A percentile compares a stretch with the other conserved stretches of the same genome.
phyloP scores from a whole-genome alignment of 179 eudicot genomes.

The Heliamphora pulchella region DNA sequence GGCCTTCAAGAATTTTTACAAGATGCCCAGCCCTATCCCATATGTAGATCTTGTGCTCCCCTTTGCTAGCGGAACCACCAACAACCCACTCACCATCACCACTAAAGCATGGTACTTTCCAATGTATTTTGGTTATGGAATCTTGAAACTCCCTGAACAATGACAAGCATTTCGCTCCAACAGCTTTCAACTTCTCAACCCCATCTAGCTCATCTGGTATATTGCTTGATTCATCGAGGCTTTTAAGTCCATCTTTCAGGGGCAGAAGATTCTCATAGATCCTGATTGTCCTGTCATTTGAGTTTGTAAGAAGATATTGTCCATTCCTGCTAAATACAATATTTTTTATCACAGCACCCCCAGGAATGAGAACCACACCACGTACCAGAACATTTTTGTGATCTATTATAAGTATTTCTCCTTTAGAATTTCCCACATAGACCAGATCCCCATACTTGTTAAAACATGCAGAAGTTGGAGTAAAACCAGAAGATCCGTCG shows the following conservation, averaged over 20 bases:
- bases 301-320: conserved; percentile 84
- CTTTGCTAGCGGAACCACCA: conserved; percentile 94
- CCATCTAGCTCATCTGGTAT: conserved; percentile 38
- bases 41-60: conserved; percentile 94
- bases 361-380: conserved; percentile 59
- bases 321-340: conserved; percentile 78
- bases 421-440: conserved; percentile 88
- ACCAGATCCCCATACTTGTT: conserved; percentile 85
- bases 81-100: conserved; percentile 97
- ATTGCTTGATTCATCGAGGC: conserved; percentile 39
- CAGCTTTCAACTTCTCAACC: conserved; percentile 59
- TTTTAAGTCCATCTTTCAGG: conserved; percentile 44
- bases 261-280: conserved; percentile 90
- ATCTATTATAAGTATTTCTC: conserved; percentile 86
- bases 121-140: conserved; percentile 81
- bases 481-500: conserved; percentile 68
- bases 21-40: conserved; percentile 96
- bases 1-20: conserved; percentile 96
- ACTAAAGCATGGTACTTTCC: conserved; percentile 97
- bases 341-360: conserved; percentile 71
- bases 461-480: conserved; percentile 80
- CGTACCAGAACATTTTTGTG: conserved; percentile 43
- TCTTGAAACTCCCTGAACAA: conserved; percentile 88
- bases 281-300: conserved; percentile 81
- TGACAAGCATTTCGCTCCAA: conserved; percentile 69